These are phyloP conservation scores for Lodderomyces elongisporus DNA, from an alignment of 1,139 yeast species.

Conservation along the genomic window DNA sequence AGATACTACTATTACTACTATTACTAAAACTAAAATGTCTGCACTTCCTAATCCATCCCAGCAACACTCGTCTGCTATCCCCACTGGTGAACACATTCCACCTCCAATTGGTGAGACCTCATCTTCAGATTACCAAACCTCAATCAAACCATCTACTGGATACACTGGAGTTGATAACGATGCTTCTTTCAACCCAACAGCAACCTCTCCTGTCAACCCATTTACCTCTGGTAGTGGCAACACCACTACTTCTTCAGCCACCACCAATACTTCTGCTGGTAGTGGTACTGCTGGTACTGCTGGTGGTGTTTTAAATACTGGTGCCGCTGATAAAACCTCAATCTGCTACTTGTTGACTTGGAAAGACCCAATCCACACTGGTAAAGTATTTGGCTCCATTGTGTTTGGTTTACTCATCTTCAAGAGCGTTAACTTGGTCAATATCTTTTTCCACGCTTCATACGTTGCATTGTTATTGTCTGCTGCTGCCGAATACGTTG, in stretches of 20 bases:
- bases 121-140: too few species aligned
- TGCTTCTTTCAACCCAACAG: too few species aligned
- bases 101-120: conserved; percentile 5
- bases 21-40: too few species aligned
- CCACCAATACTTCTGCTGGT: conserved; percentile 5
- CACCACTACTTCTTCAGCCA: conserved; percentile 12
- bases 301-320: conserved; percentile 10
- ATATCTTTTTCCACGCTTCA: conserved; percentile 56
- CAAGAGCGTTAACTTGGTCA: conserved; percentile 66
- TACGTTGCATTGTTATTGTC: conserved; percentile 48
- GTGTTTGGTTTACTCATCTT: conserved; percentile 55
- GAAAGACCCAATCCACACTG: conserved; percentile 78
- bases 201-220: not conserved
- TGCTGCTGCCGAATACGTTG: conserved; percentile 66
- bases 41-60: conserved; percentile 1
- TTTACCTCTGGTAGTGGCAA: not conserved
- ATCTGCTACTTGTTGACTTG: conserved; percentile 55
- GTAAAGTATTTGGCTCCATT: conserved; percentile 66
- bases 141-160: conserved; percentile 2
- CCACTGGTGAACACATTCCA: conserved; percentile 3
- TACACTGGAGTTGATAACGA: too few species aligned
- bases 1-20: too few species aligned
- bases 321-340: not conserved
- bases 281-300: conserved; percentile 6
- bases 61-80: conserved; percentile 4